Base-by-base conservation (phyloP, 176 grass and related monocot genomes). In the Dendrocalamus sinicus region DNA sequence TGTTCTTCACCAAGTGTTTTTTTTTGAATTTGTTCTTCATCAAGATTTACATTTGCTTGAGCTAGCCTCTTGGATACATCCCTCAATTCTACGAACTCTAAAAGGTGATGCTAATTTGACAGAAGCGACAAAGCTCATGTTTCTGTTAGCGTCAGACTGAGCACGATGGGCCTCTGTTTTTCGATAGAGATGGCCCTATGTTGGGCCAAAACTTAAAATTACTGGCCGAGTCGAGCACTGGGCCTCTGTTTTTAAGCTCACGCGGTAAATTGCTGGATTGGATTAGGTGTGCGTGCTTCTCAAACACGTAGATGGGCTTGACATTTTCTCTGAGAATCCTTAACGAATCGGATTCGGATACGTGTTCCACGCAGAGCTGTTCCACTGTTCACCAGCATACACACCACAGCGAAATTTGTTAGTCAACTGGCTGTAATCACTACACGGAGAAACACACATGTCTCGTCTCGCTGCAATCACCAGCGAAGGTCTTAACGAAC, bases 401-500 rank as follows among this genome's bases (percentile, higher is more conserved):
- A 6, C 55, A n/a, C 55, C 20, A n/a, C 20, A n/a, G 55, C 8
- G 8, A 59, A n/a, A 59, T 22, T 1, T 54, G 8, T 9, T n/a
- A 10, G 55, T n/a, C 55, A 59, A 10, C 20, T 57, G 16, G 13
- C 13, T 53, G 55, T 9, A 20, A 8, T 22, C 55, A 58, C 19
- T 9, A 9, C 54, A 58, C 55, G 55, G 20, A 22, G 19, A 9
- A 58, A 20, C 6, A 8, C 16, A 55, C 19, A 26, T 26, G 53
- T 4, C 46, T 48, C 46, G 46, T 48, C 51, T 17, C 51, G 51
- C 51, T 17, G 51, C 51, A 53, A 17, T 53, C 1, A 17, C 53
- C 7, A 20, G 53, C 53, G 75, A 79, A 23, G 72, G 45, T 71
- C 55, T 35, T 54, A 70, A 80, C 75, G 48, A 22, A 59, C 85